Evolutionary conservation across 2,329 filamentous ascomycete species (phyloP).

Genomic region (Cytospora schulzeri): DNA sequence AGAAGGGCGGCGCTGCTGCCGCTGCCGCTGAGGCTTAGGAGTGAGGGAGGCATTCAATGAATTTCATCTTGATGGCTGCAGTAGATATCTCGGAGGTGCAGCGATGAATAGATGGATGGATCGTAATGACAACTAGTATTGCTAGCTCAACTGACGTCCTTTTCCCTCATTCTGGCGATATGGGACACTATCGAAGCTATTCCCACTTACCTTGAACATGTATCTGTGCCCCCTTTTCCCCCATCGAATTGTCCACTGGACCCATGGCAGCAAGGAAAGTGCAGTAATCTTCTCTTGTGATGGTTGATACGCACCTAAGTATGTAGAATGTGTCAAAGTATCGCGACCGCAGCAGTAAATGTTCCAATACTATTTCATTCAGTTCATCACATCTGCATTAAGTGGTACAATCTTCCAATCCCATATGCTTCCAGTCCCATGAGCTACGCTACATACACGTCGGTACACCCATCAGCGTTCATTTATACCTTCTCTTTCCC

Average conservation of each 20-base stretch:
- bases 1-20: constrained; percentile 34
- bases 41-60: no score
- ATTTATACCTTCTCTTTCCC: background rate
- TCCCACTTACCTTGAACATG: no score
- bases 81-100: background rate
- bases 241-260: no score
- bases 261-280: no score
- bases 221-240: no score
- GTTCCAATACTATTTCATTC: background rate
- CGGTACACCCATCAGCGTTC: background rate
- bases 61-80: background rate
- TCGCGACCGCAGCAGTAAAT: background rate
- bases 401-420: background rate
- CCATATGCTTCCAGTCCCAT: background rate
- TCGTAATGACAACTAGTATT: background rate
- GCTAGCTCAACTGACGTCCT: background rate
- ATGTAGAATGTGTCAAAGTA: background rate
- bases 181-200: background rate
- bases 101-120: background rate
- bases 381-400: background rate
- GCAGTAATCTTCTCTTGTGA: background rate
- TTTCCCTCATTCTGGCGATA: background rate
- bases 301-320: background rate
- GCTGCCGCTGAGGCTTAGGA: constrained; percentile 13
- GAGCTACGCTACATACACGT: background rate